Evolutionary conservation across 2,329 filamentous ascomycete genomes (phyloP).

Genomic region (Venturia aucupariae): DNA sequence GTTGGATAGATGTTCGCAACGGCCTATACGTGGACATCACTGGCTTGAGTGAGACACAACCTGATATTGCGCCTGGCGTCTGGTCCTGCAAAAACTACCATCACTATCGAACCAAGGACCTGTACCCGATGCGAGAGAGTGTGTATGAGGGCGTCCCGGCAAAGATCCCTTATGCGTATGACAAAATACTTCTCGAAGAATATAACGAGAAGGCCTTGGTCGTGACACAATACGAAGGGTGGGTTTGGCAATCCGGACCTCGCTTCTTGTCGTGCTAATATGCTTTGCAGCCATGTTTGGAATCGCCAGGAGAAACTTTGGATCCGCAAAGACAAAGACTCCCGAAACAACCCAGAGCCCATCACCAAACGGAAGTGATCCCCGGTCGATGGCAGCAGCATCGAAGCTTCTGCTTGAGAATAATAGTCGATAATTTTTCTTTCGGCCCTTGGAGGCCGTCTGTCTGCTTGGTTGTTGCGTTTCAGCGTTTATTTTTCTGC

Average conservation of each 20-base stretch:
- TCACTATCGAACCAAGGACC: slow-evolving; percentile 57
- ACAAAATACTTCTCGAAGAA: slow-evolving; percentile 55
- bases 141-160: slow-evolving; percentile 66
- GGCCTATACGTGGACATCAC: slow-evolving; percentile 82
- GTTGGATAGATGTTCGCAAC: slow-evolving; percentile 69
- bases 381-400: background rate
- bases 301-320: slow-evolving; percentile 6
- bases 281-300: slow-evolving; percentile 10
- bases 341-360: background rate
- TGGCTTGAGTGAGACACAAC: slow-evolving; percentile 59
- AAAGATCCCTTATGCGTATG: slow-evolving; percentile 59
- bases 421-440: background rate
- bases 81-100: slow-evolving; percentile 79
- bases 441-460: background rate
- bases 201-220: slow-evolving; percentile 55
- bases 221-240: slow-evolving; percentile 54
- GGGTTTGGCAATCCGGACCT: slow-evolving; percentile 25
- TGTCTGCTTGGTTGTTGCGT: slow-evolving; percentile 1
- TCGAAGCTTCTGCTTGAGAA: background rate
- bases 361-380: background rate
- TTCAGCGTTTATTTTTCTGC: slow-evolving; percentile 3
- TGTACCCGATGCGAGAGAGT: slow-evolving; percentile 66
- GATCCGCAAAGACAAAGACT: background rate
- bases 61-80: slow-evolving; percentile 48
- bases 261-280: background rate